Base-by-base conservation (phyloP, 257 asterid genomes). In the Ophiorrhiza pumila region DNA sequence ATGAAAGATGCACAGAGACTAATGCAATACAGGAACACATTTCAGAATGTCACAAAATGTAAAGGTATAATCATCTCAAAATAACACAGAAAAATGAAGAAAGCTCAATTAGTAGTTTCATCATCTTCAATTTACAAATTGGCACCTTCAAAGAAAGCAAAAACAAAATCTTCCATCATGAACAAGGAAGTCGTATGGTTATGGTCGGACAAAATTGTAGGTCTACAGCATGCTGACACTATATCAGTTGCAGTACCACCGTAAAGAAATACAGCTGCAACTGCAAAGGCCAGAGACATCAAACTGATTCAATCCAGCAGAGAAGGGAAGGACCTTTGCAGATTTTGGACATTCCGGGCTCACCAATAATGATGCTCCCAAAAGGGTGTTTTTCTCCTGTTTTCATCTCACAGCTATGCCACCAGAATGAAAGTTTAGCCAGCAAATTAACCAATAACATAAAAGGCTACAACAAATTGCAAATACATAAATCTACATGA, bases 141-240 rank as follows among this genome's bases (percentile, higher is more conserved):
- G 34, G 29, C 25, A 2, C 12, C 32, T 25, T 15, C 15, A 37
- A n/a, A 46, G 65, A 61, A 47, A n/a, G 17, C 23, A 42, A 66
- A 55, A 65, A 41, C 46, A 43, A 29, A 31, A 45, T 22, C 49
- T 65, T 52, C 22, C 68, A 23, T 29, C 31, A 12, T 20, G 72
- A 55, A 50, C 53, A 66, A 74, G 52, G 56, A 63, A 52, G 58
- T 43, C 18, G 46, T 14, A 47, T 22, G 53, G 52, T 41, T 14
- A 47, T 22, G 53, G 52, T 41, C 68, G 37, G 35, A 53, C 77
- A 52, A 64, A 73, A 74, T 29, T 74, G 72, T 53, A 41, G 66
- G 37, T 27, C 66, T 56, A 42, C 47, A 69, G 73, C 73, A 74
- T 20, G 64, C 14, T 18, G 18, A 20, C 27, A 39, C 41, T 27